Evolutionary conservation across 2,329 filamentous ascomycete genomes (phyloP).

Genomic region (Geosmithia flava): DNA sequence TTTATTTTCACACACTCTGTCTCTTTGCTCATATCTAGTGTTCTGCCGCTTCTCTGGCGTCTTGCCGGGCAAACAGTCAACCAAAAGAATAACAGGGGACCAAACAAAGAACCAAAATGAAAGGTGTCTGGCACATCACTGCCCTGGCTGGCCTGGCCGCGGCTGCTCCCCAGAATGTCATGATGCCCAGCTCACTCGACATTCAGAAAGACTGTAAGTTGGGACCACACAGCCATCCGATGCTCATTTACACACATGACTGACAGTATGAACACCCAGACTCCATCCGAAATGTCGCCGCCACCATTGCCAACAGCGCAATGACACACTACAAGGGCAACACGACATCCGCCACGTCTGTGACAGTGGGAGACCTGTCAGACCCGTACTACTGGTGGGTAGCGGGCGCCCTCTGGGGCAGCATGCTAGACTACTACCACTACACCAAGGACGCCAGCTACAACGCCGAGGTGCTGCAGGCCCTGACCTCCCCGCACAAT

Average conservation of each 20-base stretch:
- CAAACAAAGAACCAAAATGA: constrained; percentile 8
- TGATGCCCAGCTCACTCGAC: constrained; percentile 25
- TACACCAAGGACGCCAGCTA: constrained; percentile 51
- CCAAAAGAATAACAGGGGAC: no score
- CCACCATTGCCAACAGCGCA: constrained; percentile 45
- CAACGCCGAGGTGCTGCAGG: constrained; percentile 45
- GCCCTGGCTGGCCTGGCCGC: constrained; percentile 11
- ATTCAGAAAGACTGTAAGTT: constrained; percentile 20
- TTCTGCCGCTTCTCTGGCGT: no score
- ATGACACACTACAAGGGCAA: constrained; percentile 56
- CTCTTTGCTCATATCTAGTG: no score
- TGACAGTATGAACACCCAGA: constrained; percentile 20
- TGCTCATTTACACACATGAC: no score
- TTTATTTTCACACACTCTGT: no score
- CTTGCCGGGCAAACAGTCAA: no score
- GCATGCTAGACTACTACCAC: constrained; percentile 58
- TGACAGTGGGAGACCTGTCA: constrained; percentile 45
- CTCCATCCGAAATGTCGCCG: constrained; percentile 49
- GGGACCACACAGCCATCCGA: no score
- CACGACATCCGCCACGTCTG: constrained; percentile 21
- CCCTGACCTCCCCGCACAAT: constrained; percentile 41
- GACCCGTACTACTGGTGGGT: constrained; percentile 61
- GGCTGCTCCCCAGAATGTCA: constrained; percentile 7
- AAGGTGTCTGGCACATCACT: constrained; percentile 10
- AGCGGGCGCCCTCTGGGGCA: constrained; percentile 52